Conservation (phyloP, 2,329 filamentous ascomycete species). For the Parastagonospora avenae region DNA sequence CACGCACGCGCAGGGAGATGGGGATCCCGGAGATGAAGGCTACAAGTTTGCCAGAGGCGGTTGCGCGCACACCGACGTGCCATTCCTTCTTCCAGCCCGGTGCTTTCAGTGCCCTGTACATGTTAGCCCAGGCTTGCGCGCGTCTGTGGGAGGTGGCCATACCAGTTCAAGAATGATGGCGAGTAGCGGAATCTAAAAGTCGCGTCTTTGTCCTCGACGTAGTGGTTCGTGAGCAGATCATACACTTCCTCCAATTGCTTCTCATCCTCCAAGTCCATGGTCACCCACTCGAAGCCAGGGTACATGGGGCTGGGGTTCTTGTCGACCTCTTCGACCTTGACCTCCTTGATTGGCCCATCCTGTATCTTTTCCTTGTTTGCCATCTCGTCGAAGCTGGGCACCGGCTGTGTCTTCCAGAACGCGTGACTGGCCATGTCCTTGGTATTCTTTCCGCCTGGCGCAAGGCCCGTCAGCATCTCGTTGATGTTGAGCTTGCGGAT, state of each 20-base stretch:
- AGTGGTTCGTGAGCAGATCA: conserved; percentile 88
- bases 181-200: conserved; percentile 99
- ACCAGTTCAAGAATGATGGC: conserved; percentile 86
- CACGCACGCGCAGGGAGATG: conserved; percentile 78
- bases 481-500: conserved; percentile 69
- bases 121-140: conserved; percentile 9
- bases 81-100: conserved; percentile 93
- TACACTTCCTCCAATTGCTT: conserved; percentile 85
- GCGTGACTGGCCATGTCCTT: conserved; percentile 98
- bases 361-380: conserved; percentile 52
- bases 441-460: conserved; percentile 81
- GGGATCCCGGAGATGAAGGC: conserved; percentile 96
- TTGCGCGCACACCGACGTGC: conserved; percentile 91
- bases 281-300: conserved; percentile 91
- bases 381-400: conserved; percentile 74
- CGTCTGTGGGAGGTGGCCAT: conserved; percentile 33
- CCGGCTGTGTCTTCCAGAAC: conserved; percentile 98
- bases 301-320: conserved; percentile 74
- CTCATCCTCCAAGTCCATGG: conserved; percentile 81
- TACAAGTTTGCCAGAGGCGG: conserved; percentile 82
- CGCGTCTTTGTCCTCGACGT: conserved; percentile 95
- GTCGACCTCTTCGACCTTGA: conserved; percentile 77
- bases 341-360: conserved; percentile 84
- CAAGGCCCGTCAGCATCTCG: conserved; percentile 75
- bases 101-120: conserved; percentile 81